Conservation (phyloP, 2,329 filamentous ascomycete genomes). For the Bisporella sp. region DNA sequence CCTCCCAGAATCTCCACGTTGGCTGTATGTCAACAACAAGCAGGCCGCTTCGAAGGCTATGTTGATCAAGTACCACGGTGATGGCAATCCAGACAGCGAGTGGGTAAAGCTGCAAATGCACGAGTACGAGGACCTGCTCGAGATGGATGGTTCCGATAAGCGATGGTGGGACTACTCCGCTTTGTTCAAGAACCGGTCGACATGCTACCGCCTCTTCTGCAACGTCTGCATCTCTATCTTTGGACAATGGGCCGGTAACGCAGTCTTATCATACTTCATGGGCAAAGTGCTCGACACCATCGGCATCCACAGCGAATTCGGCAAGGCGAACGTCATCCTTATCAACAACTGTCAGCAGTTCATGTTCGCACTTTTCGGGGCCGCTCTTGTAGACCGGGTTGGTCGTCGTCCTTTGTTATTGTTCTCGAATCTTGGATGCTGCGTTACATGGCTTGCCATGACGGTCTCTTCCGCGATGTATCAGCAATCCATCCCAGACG, state of each 20-base stretch:
- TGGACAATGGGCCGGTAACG: slow-evolving; percentile 41
- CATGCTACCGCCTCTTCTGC: slow-evolving; percentile 42
- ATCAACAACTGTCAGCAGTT: slow-evolving; percentile 49
- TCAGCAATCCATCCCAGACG: slow-evolving; percentile 16
- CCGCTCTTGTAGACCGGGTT: slow-evolving; percentile 46
- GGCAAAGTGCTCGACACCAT: slow-evolving; percentile 43
- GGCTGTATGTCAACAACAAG: slow-evolving; percentile 50
- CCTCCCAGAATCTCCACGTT: slow-evolving; percentile 56
- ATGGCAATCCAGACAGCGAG: slow-evolving; percentile 41
- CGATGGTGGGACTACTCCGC: slow-evolving; percentile 49
- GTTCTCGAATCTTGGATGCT: slow-evolving; percentile 40
- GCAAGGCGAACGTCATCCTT: slow-evolving; percentile 46
- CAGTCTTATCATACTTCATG: slow-evolving; percentile 46
- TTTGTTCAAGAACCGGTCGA: slow-evolving; percentile 41
- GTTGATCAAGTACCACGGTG: slow-evolving; percentile 48
- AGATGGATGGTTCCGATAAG: slow-evolving; percentile 45
- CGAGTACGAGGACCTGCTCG: slow-evolving; percentile 42
- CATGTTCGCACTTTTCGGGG: slow-evolving; percentile 46
- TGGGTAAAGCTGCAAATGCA: slow-evolving; percentile 43
- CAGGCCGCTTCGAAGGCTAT: slow-evolving; percentile 44
- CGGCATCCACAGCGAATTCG: slow-evolving; percentile 40
- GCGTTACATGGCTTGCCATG: slow-evolving; percentile 43
- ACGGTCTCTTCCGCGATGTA: slow-evolving; percentile 32
- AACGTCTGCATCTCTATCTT: slow-evolving; percentile 45
- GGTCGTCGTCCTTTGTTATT: slow-evolving; percentile 52